These are phyloP conservation scores for Mrakia blollopis DNA, from an alignment of 768 basidiomycete species.

Conservation along the genomic window DNA sequence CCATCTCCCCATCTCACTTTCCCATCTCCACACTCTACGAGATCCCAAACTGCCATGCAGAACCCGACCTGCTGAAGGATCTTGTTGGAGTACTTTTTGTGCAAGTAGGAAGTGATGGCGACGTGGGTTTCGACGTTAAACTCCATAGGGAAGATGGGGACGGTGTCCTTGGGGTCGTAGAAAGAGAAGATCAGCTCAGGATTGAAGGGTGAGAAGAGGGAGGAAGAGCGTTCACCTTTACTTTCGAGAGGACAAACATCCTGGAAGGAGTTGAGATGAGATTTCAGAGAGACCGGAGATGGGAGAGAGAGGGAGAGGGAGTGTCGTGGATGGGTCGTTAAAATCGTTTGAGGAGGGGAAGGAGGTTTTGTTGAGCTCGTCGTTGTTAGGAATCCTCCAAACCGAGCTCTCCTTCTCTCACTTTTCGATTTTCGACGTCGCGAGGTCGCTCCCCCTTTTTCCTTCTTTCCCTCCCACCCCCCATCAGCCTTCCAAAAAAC, in stretches of 20 bases:
- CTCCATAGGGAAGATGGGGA: conserved; percentile 79
- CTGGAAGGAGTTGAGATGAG: not conserved
- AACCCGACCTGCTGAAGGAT: conserved; percentile 81
- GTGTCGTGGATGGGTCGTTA: not conserved
- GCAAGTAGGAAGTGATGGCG: conserved; percentile 56
- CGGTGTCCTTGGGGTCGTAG: conserved; percentile 62
- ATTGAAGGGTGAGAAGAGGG: not conserved
- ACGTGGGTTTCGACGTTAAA: conserved; percentile 72
- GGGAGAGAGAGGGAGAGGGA: not conserved
- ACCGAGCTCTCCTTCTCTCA: too few relatives aligned
- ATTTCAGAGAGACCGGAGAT: not conserved
- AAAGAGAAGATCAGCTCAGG: not conserved
- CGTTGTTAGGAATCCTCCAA: too few relatives aligned
- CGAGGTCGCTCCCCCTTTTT: not conserved
- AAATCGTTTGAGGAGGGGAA: not conserved
- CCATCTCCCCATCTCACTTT: conserved; percentile 94
- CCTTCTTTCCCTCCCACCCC: not conserved
- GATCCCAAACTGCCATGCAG: conserved; percentile 82
- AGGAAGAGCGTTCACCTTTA: conserved; percentile 32
- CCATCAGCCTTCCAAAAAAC: not conserved
- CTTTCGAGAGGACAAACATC: conserved; percentile 44
- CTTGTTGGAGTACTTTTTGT: conserved; percentile 65
- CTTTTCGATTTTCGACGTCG: not conserved
- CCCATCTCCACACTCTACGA: conserved; percentile 80
- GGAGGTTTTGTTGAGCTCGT: too few relatives aligned